A percentile compares a stretch with the other conserved stretches of the same genome.
Conservation (phyloP, 1,139 yeast genomes). For the Petasospora rhodanensis region DNA sequence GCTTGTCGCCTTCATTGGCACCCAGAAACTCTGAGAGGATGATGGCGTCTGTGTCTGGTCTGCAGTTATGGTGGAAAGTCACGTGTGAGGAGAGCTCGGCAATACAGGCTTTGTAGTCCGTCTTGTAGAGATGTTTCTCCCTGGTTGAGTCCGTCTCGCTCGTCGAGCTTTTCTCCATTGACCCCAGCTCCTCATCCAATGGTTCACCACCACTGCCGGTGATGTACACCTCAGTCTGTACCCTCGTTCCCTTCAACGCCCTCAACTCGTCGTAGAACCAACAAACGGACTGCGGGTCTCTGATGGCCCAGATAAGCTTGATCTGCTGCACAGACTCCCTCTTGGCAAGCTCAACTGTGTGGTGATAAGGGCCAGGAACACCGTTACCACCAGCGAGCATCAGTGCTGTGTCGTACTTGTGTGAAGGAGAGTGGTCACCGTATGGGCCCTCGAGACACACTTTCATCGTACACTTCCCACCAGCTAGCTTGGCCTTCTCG, state of each 20-base stretch:
- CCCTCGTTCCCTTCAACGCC: background rate
- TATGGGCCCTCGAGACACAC: constrained; percentile 55
- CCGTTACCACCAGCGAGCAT: constrained; percentile 70
- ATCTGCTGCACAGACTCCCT: constrained; percentile 5
- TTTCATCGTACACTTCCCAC: constrained; percentile 5
- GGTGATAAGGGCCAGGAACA: constrained; percentile 47
- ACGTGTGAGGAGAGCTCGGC: too few species aligned
- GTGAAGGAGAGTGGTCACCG: constrained; percentile 47
- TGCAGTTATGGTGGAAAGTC: constrained; percentile 25
- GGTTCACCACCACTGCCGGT: constrained; percentile 46
- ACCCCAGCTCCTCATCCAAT: constrained; percentile 40
- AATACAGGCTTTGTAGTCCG: too few species aligned
- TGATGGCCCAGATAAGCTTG: constrained; percentile 40
- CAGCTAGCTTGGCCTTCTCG: constrained; percentile 7
- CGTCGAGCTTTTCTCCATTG: background rate
- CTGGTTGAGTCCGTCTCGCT: background rate
- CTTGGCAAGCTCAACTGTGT: constrained; percentile 24
- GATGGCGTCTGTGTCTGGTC: constrained; percentile 35
- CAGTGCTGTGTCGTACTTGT: constrained; percentile 46
- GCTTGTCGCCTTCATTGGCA: constrained; percentile 9
- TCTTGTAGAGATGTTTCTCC: too few species aligned
- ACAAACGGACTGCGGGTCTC: constrained; percentile 41
- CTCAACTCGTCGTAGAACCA: constrained; percentile 45
- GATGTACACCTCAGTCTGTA: too few species aligned
- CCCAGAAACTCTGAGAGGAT: too few species aligned